These are phyloP conservation scores for Eremothecium cymbalariae DNA, from an alignment of 1,139 yeast genomes.

Conservation along the genomic window DNA sequence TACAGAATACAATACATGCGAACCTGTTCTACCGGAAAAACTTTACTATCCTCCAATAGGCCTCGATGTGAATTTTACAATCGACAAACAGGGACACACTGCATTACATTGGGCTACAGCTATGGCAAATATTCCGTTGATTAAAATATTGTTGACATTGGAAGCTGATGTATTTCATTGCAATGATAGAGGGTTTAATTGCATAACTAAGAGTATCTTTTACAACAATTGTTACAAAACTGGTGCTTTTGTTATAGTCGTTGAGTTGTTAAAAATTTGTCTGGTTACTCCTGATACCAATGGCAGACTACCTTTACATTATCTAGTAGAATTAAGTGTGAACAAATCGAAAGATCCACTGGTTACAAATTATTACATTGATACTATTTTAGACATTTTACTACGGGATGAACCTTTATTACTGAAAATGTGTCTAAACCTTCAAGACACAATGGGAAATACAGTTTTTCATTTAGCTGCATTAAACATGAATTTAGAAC, in stretches of 20 bases:
- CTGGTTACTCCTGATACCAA: constrained; percentile 62
- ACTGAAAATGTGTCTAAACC: constrained; percentile 55
- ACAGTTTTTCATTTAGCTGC: constrained; percentile 60
- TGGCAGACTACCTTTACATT: constrained; percentile 68
- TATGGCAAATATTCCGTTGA: constrained; percentile 69
- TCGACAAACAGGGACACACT: constrained; percentile 94
- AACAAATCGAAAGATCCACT: constrained; percentile 40
- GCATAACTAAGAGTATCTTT: constrained; percentile 71
- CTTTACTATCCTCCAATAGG: constrained; percentile 68
- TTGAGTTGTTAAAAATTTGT: constrained; percentile 63
- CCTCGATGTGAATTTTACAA: constrained; percentile 74
- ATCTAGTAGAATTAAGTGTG: constrained; percentile 54
- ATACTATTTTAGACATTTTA: constrained; percentile 33
- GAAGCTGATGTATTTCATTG: constrained; percentile 74
- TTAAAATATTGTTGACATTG: constrained; percentile 53
- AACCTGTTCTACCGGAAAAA: constrained; percentile 54
- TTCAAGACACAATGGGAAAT: constrained; percentile 61
- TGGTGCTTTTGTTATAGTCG: constrained; percentile 61
- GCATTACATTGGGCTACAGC: constrained; percentile 97
- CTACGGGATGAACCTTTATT: constrained; percentile 37
- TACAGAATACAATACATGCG: constrained; percentile 58
- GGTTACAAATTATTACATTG: constrained; percentile 36
- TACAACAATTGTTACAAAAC: constrained; percentile 84
- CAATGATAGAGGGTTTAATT: constrained; percentile 73
- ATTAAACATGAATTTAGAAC: constrained; percentile 26